Evolutionary conservation across 805 yeast genomes (phyloP), one percentile per base, ranked within the genome.

Genomic region (Millerozyma miso): DNA sequence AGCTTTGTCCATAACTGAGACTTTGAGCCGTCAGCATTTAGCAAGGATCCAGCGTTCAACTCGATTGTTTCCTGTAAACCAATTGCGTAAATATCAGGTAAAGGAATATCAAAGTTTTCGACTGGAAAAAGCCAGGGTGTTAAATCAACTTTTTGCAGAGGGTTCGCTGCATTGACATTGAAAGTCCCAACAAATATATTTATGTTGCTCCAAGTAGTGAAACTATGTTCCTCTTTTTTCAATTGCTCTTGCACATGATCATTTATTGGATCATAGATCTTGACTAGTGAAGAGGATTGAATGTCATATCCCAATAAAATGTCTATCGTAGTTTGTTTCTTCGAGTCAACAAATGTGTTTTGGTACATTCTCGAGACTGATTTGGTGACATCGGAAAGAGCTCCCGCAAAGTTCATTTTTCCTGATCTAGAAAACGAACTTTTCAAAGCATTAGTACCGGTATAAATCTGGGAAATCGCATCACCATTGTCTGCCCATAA

Each of bases 61-160:
- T 93, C 98, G 35, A 93, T 89, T 18, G 93, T 83, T 59, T 93
- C 99, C 63, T 93, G 99, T 50, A 93, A 77, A 1, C 97, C 98
- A 45, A 93, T 68, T n/a, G 91, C 81, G 44, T 85, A 88, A 35
- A 93, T 63, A 52, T 91, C 96, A 0, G 97, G 95, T 41, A 67
- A 65, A 6, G 57, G 59, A 2, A 45, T 23, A 1, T 49, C 58
- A 1, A 41, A 37, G 50, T 77, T 76, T 37, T 74, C 77, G 0
- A 62, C 57, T 0, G 98, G 98, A 53, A 88, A 88, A 31, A 93
- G 65, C 98, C 98, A 93, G 1, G 73, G 61, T 0, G 79, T 63
- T 31, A 91, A 64, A 54, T 88, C 95, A 2, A 73, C 74, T 16
- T 72, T 73, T 10, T 68, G 60, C 6, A 72, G 62, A 2, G 71